Evolutionary conservation across 805 yeast genomes (phyloP), one percentile per base, ranked within the genome.

Genomic region (Candida glaebosa): DNA sequence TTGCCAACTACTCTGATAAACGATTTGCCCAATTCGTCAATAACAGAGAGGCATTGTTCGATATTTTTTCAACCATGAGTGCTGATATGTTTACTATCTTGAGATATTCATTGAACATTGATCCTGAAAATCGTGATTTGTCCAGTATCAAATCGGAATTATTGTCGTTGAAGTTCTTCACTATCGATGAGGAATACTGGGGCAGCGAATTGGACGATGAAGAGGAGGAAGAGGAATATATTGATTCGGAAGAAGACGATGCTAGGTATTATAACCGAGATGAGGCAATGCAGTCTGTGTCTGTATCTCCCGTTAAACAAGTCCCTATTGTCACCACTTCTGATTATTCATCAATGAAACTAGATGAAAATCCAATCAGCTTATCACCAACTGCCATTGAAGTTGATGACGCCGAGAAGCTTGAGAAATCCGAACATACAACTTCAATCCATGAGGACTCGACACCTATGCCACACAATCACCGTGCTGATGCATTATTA

Each of bases 31-130:
- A 87, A 63, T 90, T 86, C 68, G 90, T 91, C 9, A 78, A 84
- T 25, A 86, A 87, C 54, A 77, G 96, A 51, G 97, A 91, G 61
- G 84, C 95, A 1, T 68, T 91, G 36, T 89, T 88, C 64, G 98
- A 91, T 64, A 85, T 89, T 32, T 91, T 90, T 60, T 89, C 96
- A 14, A 71, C 89, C 3, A 83, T 91, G 88, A 79, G 93, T 39
- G 81, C 79, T 39, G 96, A 89, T 56, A 75, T 89, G 53, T 91
- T 88, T 58, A 79, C 84, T n/a, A 95, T 87, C 0, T 73, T 90
- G 56, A 76, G 96, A 43, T 78, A 78, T 49, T 75, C 85, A 46
- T 70, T 91, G 42, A 83, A 95, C 9, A 76, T 91, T 43, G 96
- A 90, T 65, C 98, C 98, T 1, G 74, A 75, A 19, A 87, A 90